These are phyloP conservation scores for Exophiala lecanii-corni DNA, from an alignment of 2,329 filamentous ascomycete species.

Conservation along the genomic window DNA sequence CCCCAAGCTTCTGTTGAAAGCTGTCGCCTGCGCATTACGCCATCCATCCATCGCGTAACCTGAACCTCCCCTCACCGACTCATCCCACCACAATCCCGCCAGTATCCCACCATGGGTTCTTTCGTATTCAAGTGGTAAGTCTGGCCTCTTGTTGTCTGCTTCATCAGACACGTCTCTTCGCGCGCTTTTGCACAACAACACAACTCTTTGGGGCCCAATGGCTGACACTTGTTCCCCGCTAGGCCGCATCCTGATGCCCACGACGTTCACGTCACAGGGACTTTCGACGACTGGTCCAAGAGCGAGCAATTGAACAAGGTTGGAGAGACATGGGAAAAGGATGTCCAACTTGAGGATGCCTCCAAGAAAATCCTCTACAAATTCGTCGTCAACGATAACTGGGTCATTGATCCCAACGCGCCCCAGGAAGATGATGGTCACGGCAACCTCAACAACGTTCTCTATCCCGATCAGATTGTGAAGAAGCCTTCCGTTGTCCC, in stretches of 20 bases:
- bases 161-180: conserved; percentile 5
- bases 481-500: conserved; percentile 13
- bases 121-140: conserved; percentile 28
- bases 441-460: conserved; percentile 89
- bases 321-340: conserved; percentile 70
- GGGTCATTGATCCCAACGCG: conserved; percentile 76
- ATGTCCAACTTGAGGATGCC: conserved; percentile 64
- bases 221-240: conserved; percentile 21
- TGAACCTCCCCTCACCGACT: conserved; percentile 1
- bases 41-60: conserved; percentile 5
- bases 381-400: conserved; percentile 93
- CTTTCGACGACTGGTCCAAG: conserved; percentile 91
- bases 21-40: conserved; percentile 17
- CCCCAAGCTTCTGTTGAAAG: conserved; percentile 16
- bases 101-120: conserved; percentile 22
- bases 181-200: neutral
- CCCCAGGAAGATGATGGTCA: conserved; percentile 77
- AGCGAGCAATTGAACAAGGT: conserved; percentile 76
- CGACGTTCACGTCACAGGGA: conserved; percentile 91
- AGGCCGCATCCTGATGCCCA: conserved; percentile 74
- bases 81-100: conserved; percentile 1
- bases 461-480: conserved; percentile 68
- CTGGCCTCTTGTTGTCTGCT: neutral
- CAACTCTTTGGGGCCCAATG: neutral
- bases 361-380: conserved; percentile 86